Base-by-base conservation (phyloP, 768 basidiomycete species). In the Russula olivacea region DNA sequence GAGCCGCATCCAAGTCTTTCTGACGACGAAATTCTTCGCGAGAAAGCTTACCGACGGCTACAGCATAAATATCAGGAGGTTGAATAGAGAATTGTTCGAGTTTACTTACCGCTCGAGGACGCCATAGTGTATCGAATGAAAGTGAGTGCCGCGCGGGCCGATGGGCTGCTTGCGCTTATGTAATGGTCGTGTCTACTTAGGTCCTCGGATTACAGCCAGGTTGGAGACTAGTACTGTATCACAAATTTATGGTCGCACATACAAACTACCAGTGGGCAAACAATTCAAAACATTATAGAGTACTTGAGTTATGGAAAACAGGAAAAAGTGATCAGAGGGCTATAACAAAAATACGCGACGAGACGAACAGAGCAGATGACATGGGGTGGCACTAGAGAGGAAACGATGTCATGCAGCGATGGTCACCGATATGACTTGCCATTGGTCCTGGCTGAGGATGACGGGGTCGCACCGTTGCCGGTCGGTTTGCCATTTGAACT, bases 1-100 rank as follows among this genome's bases (percentile, higher is more conserved):
- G 90, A 63, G 96, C 96, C 5, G 96, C 96, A 75, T 98, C 96
- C 60, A 98, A 85, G 73, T 98, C 96, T 75, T 97, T 97, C 75
- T 96, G 91, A 28, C 92, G 84, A 52, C 95, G 84, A 72, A 92
- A 96, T 73, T 98, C 95, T 74, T 97, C 95, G 41, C 93, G 83
- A 0, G 95, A 96, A 43, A 96, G 81, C 72, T 97, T 97, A 70
- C 91, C 91, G 34, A 84, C 76, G 19, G 75, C 79, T 77, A 57
- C 2, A 28, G 36, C 30, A 62, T 50, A 51, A 52, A 56, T 53
- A 58, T 63, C 23, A 63, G 47, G 23, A 19, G 19, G 5, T 41
- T 56, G 41, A 32, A 47, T 21, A 3, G 11, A 47, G 4, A 47
- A 17, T 19, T 28, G 19, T 21, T 19, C 7, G 5, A 12, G 28